These are phyloP conservation scores for Hevea brasiliensis DNA, from an alignment of 345 rosid genomes.

Conservation along the genomic window DNA sequence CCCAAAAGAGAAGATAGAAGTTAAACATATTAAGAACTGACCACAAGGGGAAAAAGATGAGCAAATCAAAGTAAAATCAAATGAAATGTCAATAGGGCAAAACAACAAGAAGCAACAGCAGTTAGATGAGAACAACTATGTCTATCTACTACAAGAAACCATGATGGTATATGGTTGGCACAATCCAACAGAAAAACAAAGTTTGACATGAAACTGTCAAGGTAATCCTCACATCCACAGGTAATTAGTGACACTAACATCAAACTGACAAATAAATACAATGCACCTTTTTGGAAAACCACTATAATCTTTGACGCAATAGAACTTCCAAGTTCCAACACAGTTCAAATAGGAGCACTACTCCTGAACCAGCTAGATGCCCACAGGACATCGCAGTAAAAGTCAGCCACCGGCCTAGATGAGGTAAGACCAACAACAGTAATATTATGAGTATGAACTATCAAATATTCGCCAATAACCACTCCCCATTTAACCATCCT, in stretches of 20 bases:
- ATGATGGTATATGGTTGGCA: background rate
- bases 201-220: background rate
- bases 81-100: background rate
- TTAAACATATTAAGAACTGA: background rate
- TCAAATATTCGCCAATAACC: background rate
- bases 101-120: background rate
- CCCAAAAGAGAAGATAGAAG: background rate
- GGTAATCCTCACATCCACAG: background rate
- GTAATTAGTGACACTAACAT: background rate
- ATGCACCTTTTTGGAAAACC: background rate
- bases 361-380: background rate
- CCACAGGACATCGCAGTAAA: background rate
- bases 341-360: background rate
- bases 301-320: background rate
- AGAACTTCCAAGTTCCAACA: background rate
- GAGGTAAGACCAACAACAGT: background rate
- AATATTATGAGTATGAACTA: background rate
- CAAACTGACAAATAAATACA: background rate
- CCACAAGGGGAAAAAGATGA: background rate
- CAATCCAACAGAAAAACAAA: background rate
- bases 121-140: background rate
- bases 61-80: background rate
- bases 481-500: background rate
- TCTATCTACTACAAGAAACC: background rate
- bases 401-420: background rate